Evolutionary conservation across 2,329 filamentous ascomycete genomes (phyloP), one percentile per base, ranked within the genome.

Genomic region (Gliomastix tumulicola): DNA sequence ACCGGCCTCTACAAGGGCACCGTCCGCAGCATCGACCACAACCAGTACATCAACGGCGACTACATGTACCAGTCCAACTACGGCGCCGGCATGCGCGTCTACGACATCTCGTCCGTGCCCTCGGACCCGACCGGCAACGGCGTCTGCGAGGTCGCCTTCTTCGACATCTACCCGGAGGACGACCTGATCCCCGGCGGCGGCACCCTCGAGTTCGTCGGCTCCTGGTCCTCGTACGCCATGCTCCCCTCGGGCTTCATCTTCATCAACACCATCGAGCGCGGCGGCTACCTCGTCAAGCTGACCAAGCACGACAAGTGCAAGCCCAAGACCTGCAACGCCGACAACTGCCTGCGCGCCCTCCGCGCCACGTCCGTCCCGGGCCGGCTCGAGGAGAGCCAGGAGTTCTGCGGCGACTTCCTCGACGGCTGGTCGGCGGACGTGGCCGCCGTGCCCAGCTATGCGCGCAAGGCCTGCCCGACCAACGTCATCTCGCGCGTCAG

Each of bases 181-280:
- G 68, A 74, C 30, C 13, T 65, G 13, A 43, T 48, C 19, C 44
- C 54, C 5, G 48, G 53, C 8, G 59, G 62, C 28, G 63, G 68
- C 3, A 36, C 41, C 4, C 57, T 67, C 8, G 52, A 54, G 1
- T 69, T 68, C 30, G 46, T 57, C 2, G 68, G 62, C 5, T 64
- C 64, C 2, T 74, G 69, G 69, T 66, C 59, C 19, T 60, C 62
- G 34, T 74, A 69, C 41, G 65, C 66, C 2, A 63, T 53, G 42
- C 74, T 72, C 49, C 62, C 62, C 45, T 65, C 59, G 2, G 70
- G 69, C 3, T 65, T 63, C 44, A 61, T 74, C 38, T 59, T 73
- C 7, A 49, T 74, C 43, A 72, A 74, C 51, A 69, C 62, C 4
- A 74, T 73, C 39, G 69, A 74, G 53, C 54, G 68, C 6, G 70